These are phyloP conservation scores for Starmerella roubikii DNA, from an alignment of 805 yeast species.

Conservation along the genomic window DNA sequence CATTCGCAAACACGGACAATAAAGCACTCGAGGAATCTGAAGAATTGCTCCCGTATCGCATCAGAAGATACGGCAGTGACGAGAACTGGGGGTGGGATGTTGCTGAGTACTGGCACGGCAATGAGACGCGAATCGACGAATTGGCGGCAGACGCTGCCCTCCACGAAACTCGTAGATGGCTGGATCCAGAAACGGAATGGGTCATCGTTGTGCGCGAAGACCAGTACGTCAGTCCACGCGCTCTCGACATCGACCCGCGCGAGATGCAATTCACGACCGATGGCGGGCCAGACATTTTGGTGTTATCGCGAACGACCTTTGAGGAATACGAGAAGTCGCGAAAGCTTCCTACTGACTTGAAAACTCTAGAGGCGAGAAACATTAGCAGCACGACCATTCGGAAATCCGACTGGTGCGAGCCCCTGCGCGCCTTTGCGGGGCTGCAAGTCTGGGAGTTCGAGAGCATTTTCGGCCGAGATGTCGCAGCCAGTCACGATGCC, in stretches of 20 bases:
- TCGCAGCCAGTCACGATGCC: background rate
- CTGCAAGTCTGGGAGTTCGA: slow-evolving; percentile 12
- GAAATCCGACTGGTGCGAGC: slow-evolving; percentile 8
- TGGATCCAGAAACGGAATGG: slow-evolving; percentile 28
- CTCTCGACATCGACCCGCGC: slow-evolving; percentile 21
- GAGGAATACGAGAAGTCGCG: background rate
- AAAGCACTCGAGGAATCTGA: slow-evolving; percentile 14
- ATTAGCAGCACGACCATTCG: slow-evolving; percentile 5
- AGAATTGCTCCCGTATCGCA: slow-evolving; percentile 20
- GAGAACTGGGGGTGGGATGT: slow-evolving; percentile 19
- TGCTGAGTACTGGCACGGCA: slow-evolving; percentile 4
- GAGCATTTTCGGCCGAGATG: slow-evolving; percentile 9
- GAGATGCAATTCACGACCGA: slow-evolving; percentile 5
- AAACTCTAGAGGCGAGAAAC: background rate
- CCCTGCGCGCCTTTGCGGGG: slow-evolving; percentile 3
- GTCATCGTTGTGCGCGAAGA: slow-evolving; percentile 28
- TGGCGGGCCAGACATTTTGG: background rate
- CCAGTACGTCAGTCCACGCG: slow-evolving; percentile 23
- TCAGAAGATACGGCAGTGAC: slow-evolving; percentile 18
- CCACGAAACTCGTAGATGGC: slow-evolving; percentile 26
- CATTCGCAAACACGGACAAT: slow-evolving; percentile 20
- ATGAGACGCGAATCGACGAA: slow-evolving; percentile 20
- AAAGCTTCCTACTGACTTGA: too few relatives aligned
- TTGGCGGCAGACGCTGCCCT: slow-evolving; percentile 20
- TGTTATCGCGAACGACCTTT: background rate